Evolutionary conservation across 2,329 filamentous ascomycete species (phyloP).

Genomic region (Fusarium brevicatenulatum): DNA sequence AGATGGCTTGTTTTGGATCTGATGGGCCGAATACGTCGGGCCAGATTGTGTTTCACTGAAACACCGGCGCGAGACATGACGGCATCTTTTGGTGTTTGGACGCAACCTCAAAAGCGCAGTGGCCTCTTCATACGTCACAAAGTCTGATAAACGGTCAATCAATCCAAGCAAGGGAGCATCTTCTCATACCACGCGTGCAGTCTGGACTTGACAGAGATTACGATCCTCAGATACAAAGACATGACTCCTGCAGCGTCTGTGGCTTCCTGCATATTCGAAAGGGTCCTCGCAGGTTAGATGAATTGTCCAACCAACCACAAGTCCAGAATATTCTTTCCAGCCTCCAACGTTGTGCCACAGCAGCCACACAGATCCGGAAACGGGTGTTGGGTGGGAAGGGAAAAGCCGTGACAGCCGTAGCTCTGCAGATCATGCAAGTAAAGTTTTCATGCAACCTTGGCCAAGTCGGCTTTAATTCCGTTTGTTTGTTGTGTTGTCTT

Average conservation of each 20-base stretch:
- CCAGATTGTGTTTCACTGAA: slow-evolving; percentile 31
- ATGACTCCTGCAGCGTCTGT: background rate
- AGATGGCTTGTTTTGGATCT: slow-evolving; percentile 5
- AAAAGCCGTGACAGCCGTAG: slow-evolving; percentile 24
- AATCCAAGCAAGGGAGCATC: slow-evolving; percentile 23
- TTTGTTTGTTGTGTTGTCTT: background rate
- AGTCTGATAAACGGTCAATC: slow-evolving; percentile 17
- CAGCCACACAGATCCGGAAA: slow-evolving; percentile 7
- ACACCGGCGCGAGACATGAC: slow-evolving; percentile 38
- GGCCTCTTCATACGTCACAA: slow-evolving; percentile 25
- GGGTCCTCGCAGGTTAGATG: background rate
- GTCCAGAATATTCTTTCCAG: slow-evolving; percentile 16
- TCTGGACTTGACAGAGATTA: background rate
- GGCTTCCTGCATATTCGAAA: slow-evolving; percentile 1
- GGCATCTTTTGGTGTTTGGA: slow-evolving; percentile 22
- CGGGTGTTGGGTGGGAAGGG: slow-evolving; percentile 12
- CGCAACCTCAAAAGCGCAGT: background rate
- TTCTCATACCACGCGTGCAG: background rate
- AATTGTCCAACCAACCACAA: slow-evolving; percentile 30
- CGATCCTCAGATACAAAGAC: slow-evolving; percentile 1
- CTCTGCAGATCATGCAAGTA: slow-evolving; percentile 14
- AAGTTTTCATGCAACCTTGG: background rate
- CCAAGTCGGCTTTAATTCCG: background rate
- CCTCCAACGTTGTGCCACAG: slow-evolving; percentile 11
- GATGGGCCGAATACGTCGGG: slow-evolving; percentile 9